Conservation (phyloP, 371 early-diverging fungal species). For the Parasitella parasitica region DNA sequence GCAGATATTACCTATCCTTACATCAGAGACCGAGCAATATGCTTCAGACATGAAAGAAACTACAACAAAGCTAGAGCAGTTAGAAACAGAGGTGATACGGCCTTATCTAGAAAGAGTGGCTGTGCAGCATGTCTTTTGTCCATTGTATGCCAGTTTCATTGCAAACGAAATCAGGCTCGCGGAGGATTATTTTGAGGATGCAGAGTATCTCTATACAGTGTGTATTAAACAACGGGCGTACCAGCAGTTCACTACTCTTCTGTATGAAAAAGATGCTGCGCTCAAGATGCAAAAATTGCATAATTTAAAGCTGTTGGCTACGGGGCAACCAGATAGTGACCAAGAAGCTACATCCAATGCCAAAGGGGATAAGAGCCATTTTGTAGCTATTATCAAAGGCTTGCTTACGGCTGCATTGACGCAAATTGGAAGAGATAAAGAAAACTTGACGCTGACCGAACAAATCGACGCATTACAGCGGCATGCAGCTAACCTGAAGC, state of each 20-base stretch:
- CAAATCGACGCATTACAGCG: neutral
- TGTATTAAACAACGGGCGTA: conserved; percentile 8
- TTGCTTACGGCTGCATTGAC: neutral
- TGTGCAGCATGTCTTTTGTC: neutral
- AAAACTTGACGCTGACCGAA: neutral
- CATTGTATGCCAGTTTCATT: neutral
- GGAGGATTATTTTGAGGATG: neutral
- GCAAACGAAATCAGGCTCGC: neutral
- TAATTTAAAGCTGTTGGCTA: neutral
- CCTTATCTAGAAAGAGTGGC: conserved; percentile 3
- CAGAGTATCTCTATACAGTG: neutral
- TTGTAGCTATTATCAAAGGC: neutral
- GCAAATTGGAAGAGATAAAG: neutral
- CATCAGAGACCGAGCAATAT: conserved; percentile 9
- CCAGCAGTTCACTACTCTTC: conserved; percentile 10
- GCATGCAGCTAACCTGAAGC: neutral
- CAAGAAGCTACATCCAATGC: neutral
- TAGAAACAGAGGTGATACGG: conserved; percentile 8
- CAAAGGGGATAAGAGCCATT: neutral
- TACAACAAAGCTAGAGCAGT: neutral
- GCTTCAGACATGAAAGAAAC: conserved; percentile 1
- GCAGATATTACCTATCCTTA: conserved; percentile 14
- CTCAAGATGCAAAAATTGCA: neutral
- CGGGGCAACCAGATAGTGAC: neutral
- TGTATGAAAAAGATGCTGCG: neutral